Evolutionary conservation across 176 grass and related monocot species (phyloP).

Genomic region (Neostapfia colusana): DNA sequence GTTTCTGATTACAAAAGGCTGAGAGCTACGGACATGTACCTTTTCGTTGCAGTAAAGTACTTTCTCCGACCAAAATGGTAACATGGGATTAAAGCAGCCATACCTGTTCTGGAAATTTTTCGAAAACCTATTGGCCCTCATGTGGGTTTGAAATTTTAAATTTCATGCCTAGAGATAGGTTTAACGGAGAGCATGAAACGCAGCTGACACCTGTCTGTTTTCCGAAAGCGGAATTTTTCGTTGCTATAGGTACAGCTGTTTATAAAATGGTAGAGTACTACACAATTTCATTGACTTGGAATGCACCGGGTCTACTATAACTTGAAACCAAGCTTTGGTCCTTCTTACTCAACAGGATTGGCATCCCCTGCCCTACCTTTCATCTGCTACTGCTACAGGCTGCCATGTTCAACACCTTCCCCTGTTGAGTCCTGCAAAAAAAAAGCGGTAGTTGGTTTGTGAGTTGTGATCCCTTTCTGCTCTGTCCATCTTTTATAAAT

Average conservation of each 20-base stretch:
- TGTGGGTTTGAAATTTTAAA: not conserved
- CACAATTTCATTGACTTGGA: no score
- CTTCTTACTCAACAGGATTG: not conserved
- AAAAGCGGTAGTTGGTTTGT: not conserved
- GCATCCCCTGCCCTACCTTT: not conserved
- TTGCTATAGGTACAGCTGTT: not conserved
- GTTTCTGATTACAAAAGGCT: not conserved
- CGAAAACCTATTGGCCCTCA: not conserved
- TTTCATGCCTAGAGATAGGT: no score
- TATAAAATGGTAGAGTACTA: slow-evolving; percentile 5
- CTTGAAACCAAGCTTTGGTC: not conserved
- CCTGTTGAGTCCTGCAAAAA: not conserved
- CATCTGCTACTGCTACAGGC: not conserved
- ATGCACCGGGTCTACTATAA: no score
- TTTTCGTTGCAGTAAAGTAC: not conserved
- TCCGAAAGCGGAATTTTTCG: not conserved
- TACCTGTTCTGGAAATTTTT: not conserved
- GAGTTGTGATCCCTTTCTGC: not conserved
- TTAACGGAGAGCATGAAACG: not conserved
- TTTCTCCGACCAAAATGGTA: not conserved
- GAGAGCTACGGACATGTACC: not conserved
- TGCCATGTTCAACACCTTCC: slow-evolving; percentile 1
- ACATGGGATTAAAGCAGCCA: not conserved
- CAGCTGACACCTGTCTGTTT: not conserved
- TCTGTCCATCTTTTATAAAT: slow-evolving; percentile 13